Evolutionary conservation across 1,284 basidiomycete genomes (phyloP).

Genomic region (Cutaneotrichosporon sp.): DNA sequence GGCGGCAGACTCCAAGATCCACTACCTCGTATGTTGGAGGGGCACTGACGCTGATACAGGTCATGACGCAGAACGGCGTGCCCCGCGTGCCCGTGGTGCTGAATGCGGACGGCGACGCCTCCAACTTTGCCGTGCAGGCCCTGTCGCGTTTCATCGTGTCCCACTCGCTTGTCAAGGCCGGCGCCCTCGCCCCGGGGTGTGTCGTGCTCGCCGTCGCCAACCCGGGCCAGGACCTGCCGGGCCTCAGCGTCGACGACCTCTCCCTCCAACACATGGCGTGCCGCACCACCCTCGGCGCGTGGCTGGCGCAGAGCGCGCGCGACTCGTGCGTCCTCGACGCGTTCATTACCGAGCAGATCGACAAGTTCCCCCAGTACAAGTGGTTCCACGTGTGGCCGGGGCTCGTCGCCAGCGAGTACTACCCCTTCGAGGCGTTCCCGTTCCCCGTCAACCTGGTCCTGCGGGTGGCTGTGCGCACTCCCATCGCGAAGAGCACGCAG

Average conservation of each 20-base stretch:
- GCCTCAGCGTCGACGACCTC: background rate
- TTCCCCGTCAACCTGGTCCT: background rate
- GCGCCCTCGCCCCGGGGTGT: background rate
- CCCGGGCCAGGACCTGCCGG: background rate
- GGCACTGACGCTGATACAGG: no score
- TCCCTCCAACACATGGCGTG: background rate
- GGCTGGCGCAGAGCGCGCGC: background rate
- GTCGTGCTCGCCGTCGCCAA: background rate
- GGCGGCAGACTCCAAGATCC: background rate
- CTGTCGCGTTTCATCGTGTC: constrained; percentile 1
- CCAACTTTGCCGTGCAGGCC: background rate
- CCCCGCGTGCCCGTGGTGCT: background rate
- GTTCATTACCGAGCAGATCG: background rate
- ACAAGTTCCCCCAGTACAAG: background rate
- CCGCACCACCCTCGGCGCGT: background rate
- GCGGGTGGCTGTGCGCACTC: background rate
- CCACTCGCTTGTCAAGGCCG: background rate
- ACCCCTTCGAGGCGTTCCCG: background rate
- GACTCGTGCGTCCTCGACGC: background rate
- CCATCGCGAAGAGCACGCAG: background rate
- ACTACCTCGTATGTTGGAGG: no score
- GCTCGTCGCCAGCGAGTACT: background rate
- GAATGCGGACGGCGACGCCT: background rate
- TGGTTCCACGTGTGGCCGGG: constrained; percentile 2
- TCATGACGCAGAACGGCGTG: constrained; percentile 1